These are phyloP conservation scores for Auricularia auricula-judae DNA, from an alignment of 768 basidiomycete genomes.

Conservation along the genomic window DNA sequence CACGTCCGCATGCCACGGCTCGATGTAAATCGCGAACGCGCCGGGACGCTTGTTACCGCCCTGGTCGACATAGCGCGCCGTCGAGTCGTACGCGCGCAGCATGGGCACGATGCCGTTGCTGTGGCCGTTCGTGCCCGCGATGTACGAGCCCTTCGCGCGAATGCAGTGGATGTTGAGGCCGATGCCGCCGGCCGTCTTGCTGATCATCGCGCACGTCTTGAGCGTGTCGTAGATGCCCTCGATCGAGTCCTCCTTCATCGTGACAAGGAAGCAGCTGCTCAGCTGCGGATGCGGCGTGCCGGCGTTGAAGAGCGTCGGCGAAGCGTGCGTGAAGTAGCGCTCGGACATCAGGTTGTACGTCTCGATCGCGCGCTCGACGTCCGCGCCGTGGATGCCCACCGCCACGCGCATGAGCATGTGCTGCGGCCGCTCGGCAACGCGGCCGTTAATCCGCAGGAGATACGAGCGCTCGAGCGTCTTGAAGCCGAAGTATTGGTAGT, in stretches of 20 bases:
- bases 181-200: slow-evolving; percentile 97
- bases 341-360: slow-evolving; percentile 97
- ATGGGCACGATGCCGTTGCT: slow-evolving; percentile 99
- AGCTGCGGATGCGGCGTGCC: slow-evolving; percentile 91
- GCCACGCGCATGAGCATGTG: slow-evolving; percentile 99
- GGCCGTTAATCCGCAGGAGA: slow-evolving; percentile 85
- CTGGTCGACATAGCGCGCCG: slow-evolving; percentile 97
- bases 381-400: slow-evolving; percentile 86
- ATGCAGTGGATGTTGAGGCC: slow-evolving; percentile 95
- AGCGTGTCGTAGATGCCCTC: slow-evolving; percentile 99
- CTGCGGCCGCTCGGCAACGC: slow-evolving; percentile 93
- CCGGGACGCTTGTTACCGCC: slow-evolving; percentile 99
- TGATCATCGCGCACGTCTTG: slow-evolving; percentile 98
- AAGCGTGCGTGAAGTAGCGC: slow-evolving; percentile 98
- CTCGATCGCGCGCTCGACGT: slow-evolving; percentile 82
- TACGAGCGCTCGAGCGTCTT: slow-evolving; percentile 98
- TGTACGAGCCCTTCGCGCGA: slow-evolving; percentile 96
- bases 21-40: slow-evolving; percentile 95
- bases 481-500: slow-evolving; percentile 96
- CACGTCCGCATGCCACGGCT: slow-evolving; percentile 97
- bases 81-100: slow-evolving; percentile 96
- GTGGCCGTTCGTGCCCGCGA: slow-evolving; percentile 97
- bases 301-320: slow-evolving; percentile 96
- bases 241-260: slow-evolving; percentile 99
- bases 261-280: slow-evolving; percentile 87